Evolutionary conservation across 257 asterid genomes (phyloP).

Genomic region (Buddleja alternifolia): DNA sequence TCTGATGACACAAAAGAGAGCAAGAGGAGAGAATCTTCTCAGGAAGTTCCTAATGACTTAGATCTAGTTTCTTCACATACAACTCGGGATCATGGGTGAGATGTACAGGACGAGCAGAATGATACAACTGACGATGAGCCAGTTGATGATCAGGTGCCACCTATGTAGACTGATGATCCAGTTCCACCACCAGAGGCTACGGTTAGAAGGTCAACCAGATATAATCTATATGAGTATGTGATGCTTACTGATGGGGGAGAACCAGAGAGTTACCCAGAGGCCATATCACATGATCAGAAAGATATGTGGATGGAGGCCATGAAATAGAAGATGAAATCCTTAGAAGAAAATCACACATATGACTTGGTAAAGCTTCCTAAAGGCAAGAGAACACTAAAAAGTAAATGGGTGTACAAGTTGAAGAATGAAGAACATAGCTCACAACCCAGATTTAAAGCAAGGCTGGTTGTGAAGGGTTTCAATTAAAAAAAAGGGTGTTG

Average conservation of each 20-base stretch:
- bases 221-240: background rate
- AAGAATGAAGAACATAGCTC: background rate
- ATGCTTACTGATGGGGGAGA: background rate
- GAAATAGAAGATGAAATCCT: background rate
- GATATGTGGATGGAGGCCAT: background rate
- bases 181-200: background rate
- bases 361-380: background rate
- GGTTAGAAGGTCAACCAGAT: background rate
- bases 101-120: no score
- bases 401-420: background rate
- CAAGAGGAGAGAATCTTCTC: no score
- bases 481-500: background rate
- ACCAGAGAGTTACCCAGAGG: no score
- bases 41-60: no score
- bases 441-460: no score
- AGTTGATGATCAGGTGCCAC: no score
- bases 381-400: background rate
- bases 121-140: no score
- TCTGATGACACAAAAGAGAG: no score
- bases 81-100: no score
- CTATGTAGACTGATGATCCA: no score
- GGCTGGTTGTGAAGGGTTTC: background rate
- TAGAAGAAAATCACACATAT: background rate
- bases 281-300: no score
- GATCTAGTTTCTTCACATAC: no score